These are phyloP conservation scores for Kokia cookei DNA, from an alignment of 441 rosid genomes.

Conservation along the genomic window DNA sequence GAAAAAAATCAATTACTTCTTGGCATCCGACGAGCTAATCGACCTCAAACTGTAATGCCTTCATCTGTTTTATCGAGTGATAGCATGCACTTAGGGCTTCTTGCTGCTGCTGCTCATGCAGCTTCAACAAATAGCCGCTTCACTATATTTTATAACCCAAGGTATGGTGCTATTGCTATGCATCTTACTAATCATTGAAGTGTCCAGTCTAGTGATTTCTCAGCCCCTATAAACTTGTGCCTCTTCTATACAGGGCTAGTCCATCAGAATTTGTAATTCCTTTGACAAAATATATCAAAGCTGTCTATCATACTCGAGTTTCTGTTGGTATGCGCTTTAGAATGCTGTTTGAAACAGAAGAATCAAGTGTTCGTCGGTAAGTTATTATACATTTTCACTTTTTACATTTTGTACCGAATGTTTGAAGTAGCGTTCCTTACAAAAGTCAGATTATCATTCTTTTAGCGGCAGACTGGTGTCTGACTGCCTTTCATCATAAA, in stretches of 20 bases:
- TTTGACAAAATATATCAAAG: constrained; percentile 81
- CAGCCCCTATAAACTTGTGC: not conserved
- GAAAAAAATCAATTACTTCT: constrained; percentile 91
- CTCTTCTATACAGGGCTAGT: constrained; percentile 66
- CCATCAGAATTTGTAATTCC: constrained; percentile 96
- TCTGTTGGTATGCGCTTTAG: constrained; percentile 99
- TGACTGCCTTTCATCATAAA: not conserved
- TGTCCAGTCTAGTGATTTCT: not conserved
- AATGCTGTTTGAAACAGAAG: constrained; percentile 99
- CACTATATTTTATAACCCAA: constrained; percentile 90
- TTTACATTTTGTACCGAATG: not conserved
- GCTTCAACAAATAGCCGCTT: constrained; percentile 94
- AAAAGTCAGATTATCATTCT: not conserved
- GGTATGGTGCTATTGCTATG: constrained; percentile 33
- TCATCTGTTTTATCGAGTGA: constrained; percentile 95
- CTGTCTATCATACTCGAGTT: constrained; percentile 88
- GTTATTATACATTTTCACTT: constrained; percentile 12
- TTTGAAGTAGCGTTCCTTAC: not conserved
- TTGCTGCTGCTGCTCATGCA: constrained; percentile 99
- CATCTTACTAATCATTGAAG: not conserved
- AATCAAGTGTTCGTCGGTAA: constrained; percentile 96
- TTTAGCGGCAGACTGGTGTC: not conserved
- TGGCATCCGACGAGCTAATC: constrained; percentile 87
- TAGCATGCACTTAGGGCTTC: constrained; percentile 98
- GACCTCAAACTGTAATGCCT: constrained; percentile 96